These are phyloP conservation scores for Moesziomyces sp. DNA, from an alignment of 1,284 basidiomycete genomes.

Conservation along the genomic window DNA sequence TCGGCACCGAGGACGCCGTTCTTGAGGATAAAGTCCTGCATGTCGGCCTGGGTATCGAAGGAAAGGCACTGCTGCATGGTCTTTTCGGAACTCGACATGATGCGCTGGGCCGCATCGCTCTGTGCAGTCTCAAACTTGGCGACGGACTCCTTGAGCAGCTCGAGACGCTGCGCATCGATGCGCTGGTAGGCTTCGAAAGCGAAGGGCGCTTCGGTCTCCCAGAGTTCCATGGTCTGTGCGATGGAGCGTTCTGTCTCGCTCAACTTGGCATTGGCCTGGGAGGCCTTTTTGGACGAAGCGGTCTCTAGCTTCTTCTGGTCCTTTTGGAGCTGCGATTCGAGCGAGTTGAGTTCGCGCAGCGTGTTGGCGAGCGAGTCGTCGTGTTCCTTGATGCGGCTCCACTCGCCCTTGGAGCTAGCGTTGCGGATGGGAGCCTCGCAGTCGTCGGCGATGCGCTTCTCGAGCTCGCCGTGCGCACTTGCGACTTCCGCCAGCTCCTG, in stretches of 20 bases:
- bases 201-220: conserved; percentile 58
- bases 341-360: conserved; percentile 59
- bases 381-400: conserved; percentile 54
- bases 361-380: conserved; percentile 58
- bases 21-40: conserved; percentile 60
- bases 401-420: conserved; percentile 57
- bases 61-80: conserved; percentile 57
- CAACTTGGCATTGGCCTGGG: conserved; percentile 49
- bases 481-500: conserved; percentile 64
- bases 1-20: conserved; percentile 20
- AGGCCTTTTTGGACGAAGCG: conserved; percentile 58
- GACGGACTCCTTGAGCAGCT: conserved; percentile 60
- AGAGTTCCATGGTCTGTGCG: conserved; percentile 48
- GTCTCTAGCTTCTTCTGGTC: conserved; percentile 61
- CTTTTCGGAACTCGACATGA: conserved; percentile 58
- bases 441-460: conserved; percentile 62
- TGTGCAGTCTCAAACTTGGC: conserved; percentile 60
- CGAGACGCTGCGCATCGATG: conserved; percentile 60
- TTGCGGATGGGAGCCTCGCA: conserved; percentile 64
- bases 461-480: conserved; percentile 58
- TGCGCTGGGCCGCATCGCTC: conserved; percentile 56
- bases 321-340: conserved; percentile 62
- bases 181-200: conserved; percentile 61
- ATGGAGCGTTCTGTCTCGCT: conserved; percentile 56
- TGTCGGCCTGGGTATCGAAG: conserved; percentile 59